Conservation (phyloP, 2,329 filamentous ascomycete species). For the Ophiostoma sp. region DNA sequence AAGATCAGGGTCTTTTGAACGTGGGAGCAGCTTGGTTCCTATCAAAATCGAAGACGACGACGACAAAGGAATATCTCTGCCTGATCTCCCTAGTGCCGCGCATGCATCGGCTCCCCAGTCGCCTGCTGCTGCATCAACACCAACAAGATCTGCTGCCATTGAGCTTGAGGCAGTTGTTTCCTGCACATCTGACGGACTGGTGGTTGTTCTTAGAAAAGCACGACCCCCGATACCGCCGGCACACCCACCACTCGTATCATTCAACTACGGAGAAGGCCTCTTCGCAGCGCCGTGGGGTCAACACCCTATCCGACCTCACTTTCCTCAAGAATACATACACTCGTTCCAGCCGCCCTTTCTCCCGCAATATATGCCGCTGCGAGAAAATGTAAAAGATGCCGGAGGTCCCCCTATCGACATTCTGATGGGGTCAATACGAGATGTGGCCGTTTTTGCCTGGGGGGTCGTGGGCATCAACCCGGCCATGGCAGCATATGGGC, state of each 20-base stretch:
- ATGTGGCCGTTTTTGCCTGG: conserved; percentile 86
- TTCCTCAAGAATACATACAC: conserved; percentile 41
- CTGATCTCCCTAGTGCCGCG: neutral
- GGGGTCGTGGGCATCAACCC: conserved; percentile 75
- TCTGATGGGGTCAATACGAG: conserved; percentile 75
- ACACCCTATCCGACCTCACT: conserved; percentile 53
- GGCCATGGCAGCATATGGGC: conserved; percentile 59
- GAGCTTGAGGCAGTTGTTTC: conserved; percentile 88
- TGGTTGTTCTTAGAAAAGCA: conserved; percentile 72
- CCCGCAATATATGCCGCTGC: conserved; percentile 43
- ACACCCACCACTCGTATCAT: conserved; percentile 45
- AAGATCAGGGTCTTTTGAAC: neutral
- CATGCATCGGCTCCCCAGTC: neutral
- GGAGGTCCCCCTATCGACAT: conserved; percentile 54
- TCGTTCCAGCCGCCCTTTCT: conserved; percentile 42
- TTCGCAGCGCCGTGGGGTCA: conserved; percentile 77
- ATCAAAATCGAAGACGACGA: conserved; percentile 27
- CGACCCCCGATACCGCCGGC: conserved; percentile 61
- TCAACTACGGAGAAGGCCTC: conserved; percentile 55
- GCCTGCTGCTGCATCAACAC: conserved; percentile 15
- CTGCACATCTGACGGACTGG: conserved; percentile 80
- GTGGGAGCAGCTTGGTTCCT: neutral
- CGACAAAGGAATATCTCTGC: neutral
- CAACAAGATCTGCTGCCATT: conserved; percentile 42
- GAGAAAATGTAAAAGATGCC: conserved; percentile 42